Percentiles rank a stretch among this genome's conserved stretches.
Evolutionary conservation across 345 rosid genomes (phyloP).

Genomic region (Kandelia obovata): DNA sequence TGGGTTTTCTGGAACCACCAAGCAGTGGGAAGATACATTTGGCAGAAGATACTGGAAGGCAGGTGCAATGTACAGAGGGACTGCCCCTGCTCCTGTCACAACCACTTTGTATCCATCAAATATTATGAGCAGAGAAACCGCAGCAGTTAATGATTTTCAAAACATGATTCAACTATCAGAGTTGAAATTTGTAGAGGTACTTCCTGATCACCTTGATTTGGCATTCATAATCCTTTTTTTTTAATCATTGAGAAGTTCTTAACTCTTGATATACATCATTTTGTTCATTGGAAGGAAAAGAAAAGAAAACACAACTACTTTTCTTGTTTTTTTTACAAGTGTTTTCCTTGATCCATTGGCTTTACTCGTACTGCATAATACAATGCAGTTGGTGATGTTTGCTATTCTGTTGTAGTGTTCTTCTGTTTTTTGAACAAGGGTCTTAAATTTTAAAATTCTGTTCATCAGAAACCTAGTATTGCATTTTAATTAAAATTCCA

Average conservation of each 20-base stretch:
- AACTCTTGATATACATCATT: neutral
- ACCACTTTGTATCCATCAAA: constrained; percentile 39
- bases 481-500: too few species aligned
- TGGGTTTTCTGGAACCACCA: constrained; percentile 79
- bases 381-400: too few species aligned
- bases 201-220: constrained; percentile 16
- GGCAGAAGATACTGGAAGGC: constrained; percentile 86
- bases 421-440: neutral
- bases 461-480: too few species aligned
- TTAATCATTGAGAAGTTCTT: neutral
- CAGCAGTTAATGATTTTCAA: constrained; percentile 19
- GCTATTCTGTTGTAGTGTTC: neutral
- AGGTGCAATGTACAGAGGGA: constrained; percentile 90
- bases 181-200: constrained; percentile 67
- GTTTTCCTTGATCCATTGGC: too few species aligned
- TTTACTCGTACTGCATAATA: too few species aligned
- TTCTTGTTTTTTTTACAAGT: too few species aligned
- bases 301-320: too few species aligned
- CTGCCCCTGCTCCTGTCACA: constrained; percentile 61
- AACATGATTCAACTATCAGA: constrained; percentile 45
- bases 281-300: too few species aligned
- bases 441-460: too few species aligned
- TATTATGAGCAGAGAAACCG: constrained; percentile 32
- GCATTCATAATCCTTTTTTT: neutral
- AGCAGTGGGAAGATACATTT: constrained; percentile 83